Evolutionary conservation across 2,329 filamentous ascomycete species (phyloP).

Genomic region (Paraconiothyrium brasiliense): DNA sequence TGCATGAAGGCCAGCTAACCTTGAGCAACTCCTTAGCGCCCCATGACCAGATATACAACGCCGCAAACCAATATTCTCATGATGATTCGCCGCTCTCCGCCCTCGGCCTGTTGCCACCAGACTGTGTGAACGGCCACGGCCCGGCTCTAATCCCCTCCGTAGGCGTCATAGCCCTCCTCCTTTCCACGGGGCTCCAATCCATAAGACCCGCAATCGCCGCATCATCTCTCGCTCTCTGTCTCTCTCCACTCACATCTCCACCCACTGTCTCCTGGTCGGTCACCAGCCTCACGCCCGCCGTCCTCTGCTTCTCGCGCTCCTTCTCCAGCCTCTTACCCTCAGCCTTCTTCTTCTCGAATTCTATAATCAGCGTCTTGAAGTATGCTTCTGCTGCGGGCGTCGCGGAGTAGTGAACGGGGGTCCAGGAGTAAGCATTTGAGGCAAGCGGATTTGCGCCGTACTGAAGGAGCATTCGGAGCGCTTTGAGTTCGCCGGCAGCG

Average conservation of each 20-base stretch:
- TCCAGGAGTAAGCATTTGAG: slow-evolving; percentile 82
- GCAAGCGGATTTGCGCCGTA: slow-evolving; percentile 79
- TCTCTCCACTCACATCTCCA: slow-evolving; percentile 23
- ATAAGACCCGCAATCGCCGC: slow-evolving; percentile 42
- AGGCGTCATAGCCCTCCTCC: slow-evolving; percentile 51
- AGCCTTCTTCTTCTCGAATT: slow-evolving; percentile 71
- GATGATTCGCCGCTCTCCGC: slow-evolving; percentile 49
- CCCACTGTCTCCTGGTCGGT: slow-evolving; percentile 40
- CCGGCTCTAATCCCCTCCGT: slow-evolving; percentile 41
- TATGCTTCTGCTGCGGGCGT: slow-evolving; percentile 87
- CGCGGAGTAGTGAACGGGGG: slow-evolving; percentile 81
- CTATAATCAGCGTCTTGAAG: slow-evolving; percentile 77
- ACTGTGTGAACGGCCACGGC: slow-evolving; percentile 35
- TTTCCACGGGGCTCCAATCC: slow-evolving; percentile 52
- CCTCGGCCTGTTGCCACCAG: slow-evolving; percentile 41
- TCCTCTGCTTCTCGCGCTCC: slow-evolving; percentile 43
- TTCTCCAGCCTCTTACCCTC: slow-evolving; percentile 49
- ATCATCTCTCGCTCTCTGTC: slow-evolving; percentile 45
- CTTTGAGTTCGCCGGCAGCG: slow-evolving; percentile 80
- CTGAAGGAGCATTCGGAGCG: slow-evolving; percentile 77
- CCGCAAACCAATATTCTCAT: slow-evolving; percentile 14
- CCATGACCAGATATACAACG: slow-evolving; percentile 1
- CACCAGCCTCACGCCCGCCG: slow-evolving; percentile 48
- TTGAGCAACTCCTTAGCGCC: background rate
- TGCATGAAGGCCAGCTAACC: background rate